Evolutionary conservation across 176 grass and related monocot species (phyloP).

Genomic region (Raddia distichophylla): DNA sequence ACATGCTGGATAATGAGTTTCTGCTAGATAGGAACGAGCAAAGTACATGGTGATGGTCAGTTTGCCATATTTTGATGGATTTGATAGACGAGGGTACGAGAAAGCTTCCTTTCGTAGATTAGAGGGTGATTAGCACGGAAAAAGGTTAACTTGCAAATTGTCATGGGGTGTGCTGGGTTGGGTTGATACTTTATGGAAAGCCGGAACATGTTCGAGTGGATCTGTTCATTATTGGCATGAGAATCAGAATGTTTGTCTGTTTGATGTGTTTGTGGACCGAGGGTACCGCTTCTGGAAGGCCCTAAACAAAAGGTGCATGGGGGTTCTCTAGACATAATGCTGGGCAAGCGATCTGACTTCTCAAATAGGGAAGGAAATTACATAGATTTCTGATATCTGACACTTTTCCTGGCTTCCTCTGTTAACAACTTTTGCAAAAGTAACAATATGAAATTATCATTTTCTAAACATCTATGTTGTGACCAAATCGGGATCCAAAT

Average conservation of each 20-base stretch:
- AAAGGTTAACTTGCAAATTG: neutral
- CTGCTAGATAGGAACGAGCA: slow-evolving; percentile 22
- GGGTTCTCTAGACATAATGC: neutral
- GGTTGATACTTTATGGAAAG: neutral
- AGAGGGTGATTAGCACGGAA: neutral
- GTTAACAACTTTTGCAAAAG: neutral
- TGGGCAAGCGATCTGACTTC: neutral
- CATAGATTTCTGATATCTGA: slow-evolving; percentile 2
- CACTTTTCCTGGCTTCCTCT: neutral
- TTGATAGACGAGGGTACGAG: neutral
- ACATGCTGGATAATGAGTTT: slow-evolving; percentile 28
- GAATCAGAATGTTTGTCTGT: neutral
- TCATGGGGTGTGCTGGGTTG: neutral
- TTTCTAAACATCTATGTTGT: neutral
- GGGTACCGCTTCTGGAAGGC: neutral
- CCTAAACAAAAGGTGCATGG: neutral
- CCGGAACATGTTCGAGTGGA: neutral
- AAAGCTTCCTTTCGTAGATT: neutral
- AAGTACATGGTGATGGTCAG: slow-evolving; percentile 13
- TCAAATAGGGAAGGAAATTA: neutral
- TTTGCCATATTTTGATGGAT: neutral
- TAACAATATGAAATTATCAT: neutral
- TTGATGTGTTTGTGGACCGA: neutral
- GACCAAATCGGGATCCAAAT: too few species aligned
- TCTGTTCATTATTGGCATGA: slow-evolving; percentile 17